A percentile compares a stretch with the other conserved stretches of the same genome.
Evolutionary conservation across 805 yeast species (phyloP).

Genomic region (Sugiyamaella americana): DNA sequence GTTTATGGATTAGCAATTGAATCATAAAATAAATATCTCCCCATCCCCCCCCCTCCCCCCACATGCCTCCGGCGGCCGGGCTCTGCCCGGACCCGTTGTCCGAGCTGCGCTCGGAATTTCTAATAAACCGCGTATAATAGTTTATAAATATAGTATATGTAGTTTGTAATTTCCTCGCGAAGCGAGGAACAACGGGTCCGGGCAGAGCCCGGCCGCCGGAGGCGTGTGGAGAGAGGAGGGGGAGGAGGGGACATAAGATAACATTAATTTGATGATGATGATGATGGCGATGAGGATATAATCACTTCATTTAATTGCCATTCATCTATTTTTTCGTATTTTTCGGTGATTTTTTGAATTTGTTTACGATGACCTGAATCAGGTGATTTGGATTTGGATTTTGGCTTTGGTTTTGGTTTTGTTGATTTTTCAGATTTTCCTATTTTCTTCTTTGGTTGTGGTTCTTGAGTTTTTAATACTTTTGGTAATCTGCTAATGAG

Average conservation of each 20-base stretch:
- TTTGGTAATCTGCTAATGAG: not conserved
- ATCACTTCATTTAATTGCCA: constrained; percentile 14
- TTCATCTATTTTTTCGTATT: constrained; percentile 19
- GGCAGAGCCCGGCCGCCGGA: constrained; percentile 1
- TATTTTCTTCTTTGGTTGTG: not conserved
- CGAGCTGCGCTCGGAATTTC: not conserved
- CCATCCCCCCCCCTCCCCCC: too few species aligned
- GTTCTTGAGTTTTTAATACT: not conserved
- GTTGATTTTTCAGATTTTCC: not conserved
- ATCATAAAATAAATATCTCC: too few species aligned
- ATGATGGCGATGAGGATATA: not conserved
- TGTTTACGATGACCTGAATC: not conserved
- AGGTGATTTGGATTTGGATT: not conserved
- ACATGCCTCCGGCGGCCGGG: not conserved
- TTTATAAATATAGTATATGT: too few species aligned
- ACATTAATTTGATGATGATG: not conserved
- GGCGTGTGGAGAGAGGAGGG: not conserved
- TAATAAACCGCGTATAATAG: too few species aligned
- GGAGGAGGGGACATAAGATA: not conserved
- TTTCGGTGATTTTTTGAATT: constrained; percentile 7
- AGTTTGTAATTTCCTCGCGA: too few species aligned
- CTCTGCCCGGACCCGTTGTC: not conserved
- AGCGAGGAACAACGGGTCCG: not conserved
- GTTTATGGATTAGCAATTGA: constrained; percentile 19
- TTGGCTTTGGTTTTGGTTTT: not conserved